Evolutionary conservation across 495 filamentous ascomycete genomes (phyloP).

Genomic region (Thermothielavioides terrestris): DNA sequence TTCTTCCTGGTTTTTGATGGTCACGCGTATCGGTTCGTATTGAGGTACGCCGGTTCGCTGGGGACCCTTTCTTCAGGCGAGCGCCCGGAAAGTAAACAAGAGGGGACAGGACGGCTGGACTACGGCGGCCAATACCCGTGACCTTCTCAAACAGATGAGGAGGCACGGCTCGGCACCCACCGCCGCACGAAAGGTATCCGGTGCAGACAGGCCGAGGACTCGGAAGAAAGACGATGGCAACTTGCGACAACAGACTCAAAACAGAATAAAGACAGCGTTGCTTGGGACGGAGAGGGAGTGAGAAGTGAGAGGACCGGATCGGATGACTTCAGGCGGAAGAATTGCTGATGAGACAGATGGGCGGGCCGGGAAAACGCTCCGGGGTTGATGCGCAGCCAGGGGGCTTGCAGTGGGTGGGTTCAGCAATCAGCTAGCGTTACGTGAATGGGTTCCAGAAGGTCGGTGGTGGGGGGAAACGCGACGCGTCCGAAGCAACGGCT

Average conservation of each 20-base stretch:
- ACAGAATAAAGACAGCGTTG: background rate
- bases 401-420: slow-evolving; percentile 3
- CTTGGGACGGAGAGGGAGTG: background rate
- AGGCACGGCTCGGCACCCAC: too few species aligned
- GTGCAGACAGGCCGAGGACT: too few species aligned
- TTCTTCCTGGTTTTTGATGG: background rate
- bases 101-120: slow-evolving; percentile 6
- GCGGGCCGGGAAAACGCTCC: slow-evolving; percentile 2
- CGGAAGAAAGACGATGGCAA: background rate
- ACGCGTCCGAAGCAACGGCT: slow-evolving; percentile 8
- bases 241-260: too few species aligned
- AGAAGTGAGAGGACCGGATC: slow-evolving; percentile 18
- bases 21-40: background rate
- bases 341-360: slow-evolving; percentile 24
- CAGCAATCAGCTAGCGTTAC: slow-evolving; percentile 7
- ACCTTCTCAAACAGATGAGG: too few species aligned
- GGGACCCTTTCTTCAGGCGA: too few species aligned
- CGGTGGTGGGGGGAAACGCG: slow-evolving; percentile 6
- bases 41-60: background rate
- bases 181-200: too few species aligned
- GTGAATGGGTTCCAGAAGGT: slow-evolving; percentile 9
- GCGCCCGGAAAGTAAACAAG: too few species aligned
- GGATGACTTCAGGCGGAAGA: slow-evolving; percentile 22
- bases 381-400: slow-evolving; percentile 13
- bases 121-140: too few species aligned